Evolutionary conservation across 139 green algal genomes (phyloP), one percentile per base, ranked within the genome.

Genomic region (Chlamydomonas sphaeroides): DNA sequence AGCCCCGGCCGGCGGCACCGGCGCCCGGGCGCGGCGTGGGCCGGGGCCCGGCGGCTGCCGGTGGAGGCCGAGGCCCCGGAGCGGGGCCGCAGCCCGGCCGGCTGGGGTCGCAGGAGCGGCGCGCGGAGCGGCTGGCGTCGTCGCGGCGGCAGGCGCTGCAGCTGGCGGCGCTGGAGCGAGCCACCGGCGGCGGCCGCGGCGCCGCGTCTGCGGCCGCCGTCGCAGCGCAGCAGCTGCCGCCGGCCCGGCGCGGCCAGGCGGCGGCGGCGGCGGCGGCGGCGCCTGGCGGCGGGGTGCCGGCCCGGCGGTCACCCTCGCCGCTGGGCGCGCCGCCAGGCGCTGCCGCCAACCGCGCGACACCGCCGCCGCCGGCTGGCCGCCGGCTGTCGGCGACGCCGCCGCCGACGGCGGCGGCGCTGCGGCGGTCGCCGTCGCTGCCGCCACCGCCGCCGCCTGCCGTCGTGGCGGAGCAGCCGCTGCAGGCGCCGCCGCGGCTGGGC

Each of bases 81-180:
- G 72, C 56, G 63, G n/a, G 21, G 26, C 38, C 38, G 25, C 33
- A 67, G 56, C 23, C 51, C 28, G 10, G 56, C 14, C 53, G 53
- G 74, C 59, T 62, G 8, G 71, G 41, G 39, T 70, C 74, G 17
- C 74, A 80, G 74, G 59, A 80, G 74, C 57, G 74, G 15, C 32
- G 59, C 7, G 74, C 59, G 59, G 74, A 70, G 74, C 38, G 59
- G 33, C 39, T 80, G 59, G 74, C 74, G 74, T 59, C 74, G 39
- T 11, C 59, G 28, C 59, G 74, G 59, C 74, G 59, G 30, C 74
- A 80, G 74, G 39, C 61, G 74, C 74, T 80, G 74, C 59, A 70
- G 61, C 74, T 80, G 59, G 74, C 74, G 38, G 74, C 74, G 39
- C 39, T 80, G 74, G 57, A 80, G 11, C 59, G 74, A 25, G 74